These are phyloP conservation scores for Suhomyces bolitotheri DNA, from an alignment of 1,139 yeast species.

Conservation along the genomic window DNA sequence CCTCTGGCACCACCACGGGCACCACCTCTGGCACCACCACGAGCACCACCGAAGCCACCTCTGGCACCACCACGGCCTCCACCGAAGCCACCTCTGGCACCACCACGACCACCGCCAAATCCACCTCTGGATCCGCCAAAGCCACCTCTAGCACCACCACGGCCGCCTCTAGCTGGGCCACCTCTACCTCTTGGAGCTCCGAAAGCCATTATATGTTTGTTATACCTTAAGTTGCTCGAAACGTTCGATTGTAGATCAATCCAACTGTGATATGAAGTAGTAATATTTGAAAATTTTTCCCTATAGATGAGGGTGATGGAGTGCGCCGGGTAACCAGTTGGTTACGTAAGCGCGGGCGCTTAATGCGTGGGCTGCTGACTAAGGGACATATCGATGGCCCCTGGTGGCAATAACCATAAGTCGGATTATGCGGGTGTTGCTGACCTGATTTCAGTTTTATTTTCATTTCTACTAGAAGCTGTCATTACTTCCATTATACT, in stretches of 20 bases:
- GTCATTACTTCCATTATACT: too few relatives aligned
- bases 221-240: slow-evolving; percentile 8
- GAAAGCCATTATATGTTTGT: slow-evolving; percentile 29
- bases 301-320: slow-evolving; percentile 12
- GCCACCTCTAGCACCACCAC: slow-evolving; percentile 29
- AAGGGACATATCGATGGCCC: background rate
- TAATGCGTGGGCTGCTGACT: slow-evolving; percentile 1
- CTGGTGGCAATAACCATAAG: too few relatives aligned
- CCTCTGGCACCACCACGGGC: slow-evolving; percentile 60
- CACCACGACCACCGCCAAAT: slow-evolving; percentile 28
- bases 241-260: slow-evolving; percentile 9
- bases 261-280: slow-evolving; percentile 12
- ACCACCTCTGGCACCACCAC: slow-evolving; percentile 47
- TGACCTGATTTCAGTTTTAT: too few relatives aligned
- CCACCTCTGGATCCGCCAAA: slow-evolving; percentile 55
- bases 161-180: slow-evolving; percentile 21
- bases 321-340: slow-evolving; percentile 22
- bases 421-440: too few relatives aligned
- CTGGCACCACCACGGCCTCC: slow-evolving; percentile 40
- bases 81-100: slow-evolving; percentile 34
- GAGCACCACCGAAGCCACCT: slow-evolving; percentile 46
- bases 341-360: slow-evolving; percentile 15
- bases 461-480: too few relatives aligned
- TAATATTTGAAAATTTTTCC: slow-evolving; percentile 14
- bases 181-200: slow-evolving; percentile 37